Base-by-base conservation (phyloP, 306 rosid species). In the Betula pendula region DNA sequence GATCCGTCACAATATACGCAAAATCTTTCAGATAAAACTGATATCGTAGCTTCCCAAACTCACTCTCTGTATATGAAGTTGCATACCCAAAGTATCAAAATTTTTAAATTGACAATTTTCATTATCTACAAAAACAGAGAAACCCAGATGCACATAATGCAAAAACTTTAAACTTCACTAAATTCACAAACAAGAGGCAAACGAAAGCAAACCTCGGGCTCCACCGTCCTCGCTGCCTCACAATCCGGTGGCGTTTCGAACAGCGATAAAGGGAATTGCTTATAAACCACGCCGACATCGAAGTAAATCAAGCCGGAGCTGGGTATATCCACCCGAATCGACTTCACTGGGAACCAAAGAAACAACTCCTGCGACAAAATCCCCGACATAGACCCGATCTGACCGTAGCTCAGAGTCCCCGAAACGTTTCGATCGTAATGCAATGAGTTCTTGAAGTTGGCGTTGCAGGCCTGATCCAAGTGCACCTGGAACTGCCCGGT, bases 391-490 rank as follows among this genome's bases (percentile, higher is more conserved):
- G 76, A 71, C 10, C 84, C 87, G 84, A 94, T 90, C 88, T 79
- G 86, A 2, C 90, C 97, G 27, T 76, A 88, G 40, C 86, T 87
- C 40, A 94, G 71, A 43, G 77, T 69, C 8, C 98, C 98, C 0
- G 96, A 84, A 29, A 94, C 92, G 74, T 94, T 91, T 1, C 81
- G 50, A 1, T 94, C 98, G 77, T 91, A 94, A 88, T 91, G 98
- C 75, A 94, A 83, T 42, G 88, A 84, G 81, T 77, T 94, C 80
- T 94, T 96, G 77, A 94, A 94, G 78, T 89, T 87, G 43, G 98
- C 98, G 80, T 91, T 88, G 78, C 98, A 94, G 15, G 96, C 94
- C 78, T 87, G 92, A 73, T 93, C 98, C 60, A 91, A 76, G 75
- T 85, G 82, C 0, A 84, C 94, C 85, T 87, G 66, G 76, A 93